Conservation (phyloP, 2,329 filamentous ascomycete species). For the Fusarium sp. region DNA sequence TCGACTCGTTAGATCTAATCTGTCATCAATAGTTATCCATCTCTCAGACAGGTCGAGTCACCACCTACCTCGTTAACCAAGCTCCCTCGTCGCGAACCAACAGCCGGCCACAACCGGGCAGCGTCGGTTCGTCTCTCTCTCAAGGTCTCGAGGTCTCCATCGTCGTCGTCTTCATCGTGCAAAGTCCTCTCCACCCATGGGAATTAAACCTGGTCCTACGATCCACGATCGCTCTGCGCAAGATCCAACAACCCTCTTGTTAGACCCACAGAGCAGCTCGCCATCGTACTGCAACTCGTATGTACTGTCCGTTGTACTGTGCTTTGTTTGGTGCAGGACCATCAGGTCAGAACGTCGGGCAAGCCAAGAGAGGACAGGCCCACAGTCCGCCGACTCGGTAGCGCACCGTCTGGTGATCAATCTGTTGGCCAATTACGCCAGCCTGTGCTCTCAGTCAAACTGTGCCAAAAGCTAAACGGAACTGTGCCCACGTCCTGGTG, state of each 20-base stretch:
- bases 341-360: constrained; percentile 41
- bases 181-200: constrained; percentile 28
- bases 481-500: constrained; percentile 33
- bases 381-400: constrained; percentile 14
- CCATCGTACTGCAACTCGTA: constrained; percentile 20
- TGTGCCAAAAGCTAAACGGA: constrained; percentile 18
- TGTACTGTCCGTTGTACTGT: constrained; percentile 16
- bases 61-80: not conserved
- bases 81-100: not conserved
- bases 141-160: constrained; percentile 16
- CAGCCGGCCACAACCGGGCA: constrained; percentile 36
- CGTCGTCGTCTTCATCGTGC: constrained; percentile 21
- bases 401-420: constrained; percentile 27
- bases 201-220: constrained; percentile 43
- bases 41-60: not conserved
- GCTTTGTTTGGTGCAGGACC: constrained; percentile 4
- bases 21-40: constrained; percentile 3
- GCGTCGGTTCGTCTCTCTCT: constrained; percentile 35
- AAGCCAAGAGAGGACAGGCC: constrained; percentile 28
- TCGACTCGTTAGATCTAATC: constrained; percentile 13
- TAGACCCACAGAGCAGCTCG: constrained; percentile 28
- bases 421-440: constrained; percentile 28
- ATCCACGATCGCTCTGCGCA: constrained; percentile 47
- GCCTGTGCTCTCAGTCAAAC: constrained; percentile 11
- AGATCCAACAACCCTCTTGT: constrained; percentile 38